Base-by-base conservation (phyloP, 495 filamentous ascomycete species). In the Chaetomidium leptoderma region DNA sequence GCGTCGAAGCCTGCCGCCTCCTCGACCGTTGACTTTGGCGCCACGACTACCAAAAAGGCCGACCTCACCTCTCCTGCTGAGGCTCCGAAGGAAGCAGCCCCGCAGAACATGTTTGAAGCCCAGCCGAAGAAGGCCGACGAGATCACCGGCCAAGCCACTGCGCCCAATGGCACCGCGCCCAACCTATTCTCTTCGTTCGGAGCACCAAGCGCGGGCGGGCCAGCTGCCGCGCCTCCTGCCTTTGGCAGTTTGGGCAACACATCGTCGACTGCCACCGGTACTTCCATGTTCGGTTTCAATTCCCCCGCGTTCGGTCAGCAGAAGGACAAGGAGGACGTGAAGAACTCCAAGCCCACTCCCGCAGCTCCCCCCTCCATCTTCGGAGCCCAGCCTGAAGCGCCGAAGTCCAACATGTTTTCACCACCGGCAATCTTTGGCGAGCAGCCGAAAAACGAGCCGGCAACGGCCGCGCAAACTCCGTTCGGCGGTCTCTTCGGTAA, bases 341-440 rank as follows among this genome's bases (percentile, higher is more conserved):
- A 68, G 23, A 64, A 54, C 5, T 33, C 64, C 24, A 32, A 53
- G 14, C 27, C 65, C 29, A 21, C 60, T 40, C 14, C 61, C 16
- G 23, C 68, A 0, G 42, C 62, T 17, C 52, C 58, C 19, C 6
- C 61, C 36, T 45, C 53, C 6, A 19, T 70, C 4, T 70, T 70
- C 26, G 66, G 55, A 10, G 35, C 48, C 23, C 63, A 60, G 61
- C 33, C 59, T 19, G 60, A 67, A 27, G 23, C 71, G 24, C n/a
- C 72, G 13, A 68, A 66, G 23, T 23, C 67, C 24, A 57, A 66
- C 6, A 53, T 68, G 10, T 73, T 74, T 58, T 71, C 72, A 39
- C 72, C 78, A 17, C 68, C 71, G 26, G 69, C 70, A 10, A 58
- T 79, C 27, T 81, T 81, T 61, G 80, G 78, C 11, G 62, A 51